Conservation (phyloP, 2,329 filamentous ascomycete species). For the Colletotrichum brevisporum region DNA sequence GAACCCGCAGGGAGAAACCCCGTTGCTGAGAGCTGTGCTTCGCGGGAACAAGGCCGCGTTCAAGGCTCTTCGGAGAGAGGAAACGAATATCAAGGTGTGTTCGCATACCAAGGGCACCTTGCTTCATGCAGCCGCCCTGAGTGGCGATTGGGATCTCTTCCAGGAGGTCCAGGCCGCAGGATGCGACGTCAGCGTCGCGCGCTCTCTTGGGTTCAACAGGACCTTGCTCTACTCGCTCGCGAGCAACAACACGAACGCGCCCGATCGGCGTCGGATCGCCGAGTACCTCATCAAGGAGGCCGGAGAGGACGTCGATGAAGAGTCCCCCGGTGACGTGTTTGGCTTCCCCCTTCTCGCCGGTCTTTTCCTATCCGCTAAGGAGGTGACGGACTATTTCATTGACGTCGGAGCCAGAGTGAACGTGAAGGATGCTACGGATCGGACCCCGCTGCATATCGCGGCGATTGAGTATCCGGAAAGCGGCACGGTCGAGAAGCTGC, state of each 20-base stretch:
- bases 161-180: conserved; percentile 7
- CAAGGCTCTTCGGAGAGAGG: background rate
- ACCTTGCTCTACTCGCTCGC: conserved; percentile 9
- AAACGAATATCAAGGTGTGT: background rate
- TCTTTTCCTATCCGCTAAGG: background rate
- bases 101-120: background rate
- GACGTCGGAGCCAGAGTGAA: background rate
- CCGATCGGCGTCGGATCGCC: conserved; percentile 13
- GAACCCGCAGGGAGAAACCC: conserved; percentile 33
- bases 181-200: background rate
- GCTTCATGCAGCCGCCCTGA: conserved; percentile 5
- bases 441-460: conserved; percentile 19
- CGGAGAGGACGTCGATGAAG: conserved; percentile 4
- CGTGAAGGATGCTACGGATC: conserved; percentile 10
- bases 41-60: background rate
- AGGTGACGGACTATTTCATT: conserved; percentile 13
- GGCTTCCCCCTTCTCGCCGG: conserved; percentile 4
- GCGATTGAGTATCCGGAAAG: background rate
- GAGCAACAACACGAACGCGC: background rate
- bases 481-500: background rate
- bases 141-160: background rate
- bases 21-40: conserved; percentile 22
- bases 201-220: background rate
- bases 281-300: conserved; percentile 41
- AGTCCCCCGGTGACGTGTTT: background rate